Base-by-base conservation (phyloP, 2,329 filamentous ascomycete species). In the Aureobasidium sp. region DNA sequence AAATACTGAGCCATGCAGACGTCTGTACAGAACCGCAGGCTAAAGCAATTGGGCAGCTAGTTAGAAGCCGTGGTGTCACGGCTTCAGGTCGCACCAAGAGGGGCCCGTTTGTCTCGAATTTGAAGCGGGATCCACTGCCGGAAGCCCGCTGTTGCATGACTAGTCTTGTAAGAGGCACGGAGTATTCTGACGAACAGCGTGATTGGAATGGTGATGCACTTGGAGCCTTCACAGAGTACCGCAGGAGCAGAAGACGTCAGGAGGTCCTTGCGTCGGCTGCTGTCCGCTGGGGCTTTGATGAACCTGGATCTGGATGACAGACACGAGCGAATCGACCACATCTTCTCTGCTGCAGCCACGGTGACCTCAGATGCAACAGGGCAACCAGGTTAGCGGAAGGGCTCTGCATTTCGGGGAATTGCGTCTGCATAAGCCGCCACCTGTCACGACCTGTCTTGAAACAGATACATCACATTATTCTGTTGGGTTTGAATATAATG, bases 401-500 rank as follows among this genome's bases (percentile, higher is more conserved):
- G 27, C 19, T 31, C 57, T 49, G 57, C 44, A 42, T 40, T 37
- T 47, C 57, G 57, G 57, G 45, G 57, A 49, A 50, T 50, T 60
- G 57, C 57, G n/a, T 60, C 45, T 60, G 57, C 57, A 60, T 50
- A 50, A 45, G 45, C 57, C 57, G 57, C 39, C 56, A 49, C 57
- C 57, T 60, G 57, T 60, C 57, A 50, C 54, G 44, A 37, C 57
- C 33, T 49, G 15, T 58, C 39, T 33, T 19, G 42, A 47, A 58
- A 48, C 42, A 48, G 42, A 60, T n/a, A 50, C 57, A 60, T 60
- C 57, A 60, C 57, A 60, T 37, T 50, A 49, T 60, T 60, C 57
- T 45, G 45, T 60, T 60, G 57, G 50, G 56, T 17, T 31, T 48
- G 42, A 29, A 45, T 17, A 42, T 58, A 40, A 60, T 60, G 45